A percentile compares a stretch with the other conserved stretches of the same genome.
Conservation (phyloP, 2,329 filamentous ascomycete genomes). For the Lithohypha guttulata region DNA sequence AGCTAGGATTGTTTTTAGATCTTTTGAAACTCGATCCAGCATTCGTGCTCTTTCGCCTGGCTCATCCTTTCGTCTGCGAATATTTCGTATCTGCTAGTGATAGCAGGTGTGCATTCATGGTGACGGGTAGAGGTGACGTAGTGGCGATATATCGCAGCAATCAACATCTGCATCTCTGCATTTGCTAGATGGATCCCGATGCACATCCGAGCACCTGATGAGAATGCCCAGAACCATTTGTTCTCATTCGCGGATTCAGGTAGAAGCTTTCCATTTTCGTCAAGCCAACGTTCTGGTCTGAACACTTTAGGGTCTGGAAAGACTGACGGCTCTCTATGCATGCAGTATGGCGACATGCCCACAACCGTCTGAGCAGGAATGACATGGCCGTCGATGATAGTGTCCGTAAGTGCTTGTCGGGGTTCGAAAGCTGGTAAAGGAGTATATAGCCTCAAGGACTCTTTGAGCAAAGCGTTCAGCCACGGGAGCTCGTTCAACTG, state of each 20-base stretch:
- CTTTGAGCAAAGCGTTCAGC: constrained; percentile 40
- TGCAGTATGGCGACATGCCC: constrained; percentile 25
- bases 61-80: constrained; percentile 23
- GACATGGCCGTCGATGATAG: constrained; percentile 26
- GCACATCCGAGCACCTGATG: constrained; percentile 32
- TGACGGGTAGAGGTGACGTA: constrained; percentile 30
- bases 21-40: constrained; percentile 18
- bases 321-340: constrained; percentile 33
- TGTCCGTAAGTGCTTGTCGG: constrained; percentile 27
- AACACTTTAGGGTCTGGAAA: constrained; percentile 39
- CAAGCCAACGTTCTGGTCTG: constrained; percentile 28
- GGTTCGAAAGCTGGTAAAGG: constrained; percentile 42
- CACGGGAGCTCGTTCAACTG: constrained; percentile 32
- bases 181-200: constrained; percentile 37
- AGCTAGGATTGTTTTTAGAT: background rate
- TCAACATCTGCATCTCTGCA: constrained; percentile 41
- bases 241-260: constrained; percentile 17
- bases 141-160: constrained; percentile 35
- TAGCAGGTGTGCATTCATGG: constrained; percentile 21
- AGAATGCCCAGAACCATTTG: constrained; percentile 30
- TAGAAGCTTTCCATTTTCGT: constrained; percentile 12
- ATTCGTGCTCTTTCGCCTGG: constrained; percentile 20
- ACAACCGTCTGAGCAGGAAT: constrained; percentile 25
- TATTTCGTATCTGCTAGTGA: constrained; percentile 26
- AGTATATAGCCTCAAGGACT: constrained; percentile 39